These are phyloP conservation scores for Tricholoma saponaceum DNA, from an alignment of 768 basidiomycete genomes.

Conservation along the genomic window DNA sequence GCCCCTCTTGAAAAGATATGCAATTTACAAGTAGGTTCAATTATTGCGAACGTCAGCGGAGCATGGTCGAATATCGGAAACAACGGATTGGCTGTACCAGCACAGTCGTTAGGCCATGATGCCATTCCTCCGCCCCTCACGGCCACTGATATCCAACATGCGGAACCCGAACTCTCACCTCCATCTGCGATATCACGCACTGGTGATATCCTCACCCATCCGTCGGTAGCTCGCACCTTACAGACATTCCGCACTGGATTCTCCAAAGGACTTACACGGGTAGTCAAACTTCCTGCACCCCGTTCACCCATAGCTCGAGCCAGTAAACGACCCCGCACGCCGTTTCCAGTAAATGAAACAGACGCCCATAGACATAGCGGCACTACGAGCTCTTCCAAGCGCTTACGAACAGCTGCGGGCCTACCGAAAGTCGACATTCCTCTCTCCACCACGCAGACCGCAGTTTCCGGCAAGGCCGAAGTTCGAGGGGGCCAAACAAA, in stretches of 20 bases:
- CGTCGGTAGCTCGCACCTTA: neutral
- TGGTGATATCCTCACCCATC: neutral
- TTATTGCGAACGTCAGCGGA: neutral
- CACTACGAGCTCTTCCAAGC: neutral
- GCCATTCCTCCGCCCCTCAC: neutral
- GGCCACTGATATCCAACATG: neutral
- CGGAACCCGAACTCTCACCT: neutral
- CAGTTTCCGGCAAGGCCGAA: neutral
- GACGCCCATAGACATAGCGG: neutral
- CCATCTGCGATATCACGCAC: neutral
- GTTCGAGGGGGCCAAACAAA: neutral
- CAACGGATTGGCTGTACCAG: neutral
- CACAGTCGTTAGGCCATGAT: neutral
- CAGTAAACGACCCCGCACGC: constrained; percentile 8
- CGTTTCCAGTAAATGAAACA: neutral
- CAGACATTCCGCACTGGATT: neutral
- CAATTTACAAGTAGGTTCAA: neutral
- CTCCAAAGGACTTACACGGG: neutral
- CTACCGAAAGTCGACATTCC: neutral
- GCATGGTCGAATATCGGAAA: neutral
- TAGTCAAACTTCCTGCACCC: neutral
- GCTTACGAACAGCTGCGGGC: neutral
- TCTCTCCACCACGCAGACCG: neutral
- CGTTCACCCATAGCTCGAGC: neutral
- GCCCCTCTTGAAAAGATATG: neutral